Evolutionary conservation across 345 rosid species (phyloP).

Genomic region (Citrus reticulata): DNA sequence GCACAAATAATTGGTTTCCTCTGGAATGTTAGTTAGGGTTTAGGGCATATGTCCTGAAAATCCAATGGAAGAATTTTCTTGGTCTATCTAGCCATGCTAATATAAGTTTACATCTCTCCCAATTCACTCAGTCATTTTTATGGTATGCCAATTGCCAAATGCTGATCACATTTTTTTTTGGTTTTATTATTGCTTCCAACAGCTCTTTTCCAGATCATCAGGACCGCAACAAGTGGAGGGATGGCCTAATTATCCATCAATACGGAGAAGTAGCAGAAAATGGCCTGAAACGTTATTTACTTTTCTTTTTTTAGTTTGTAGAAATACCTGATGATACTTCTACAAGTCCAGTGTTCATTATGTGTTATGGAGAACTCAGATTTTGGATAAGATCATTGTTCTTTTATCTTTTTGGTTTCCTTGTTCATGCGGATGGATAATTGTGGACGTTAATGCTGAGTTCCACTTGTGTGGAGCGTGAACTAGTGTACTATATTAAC

Average conservation of each 20-base stretch:
- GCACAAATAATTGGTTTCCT: background rate
- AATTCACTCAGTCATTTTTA: background rate
- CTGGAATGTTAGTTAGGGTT: background rate
- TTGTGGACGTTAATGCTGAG: background rate
- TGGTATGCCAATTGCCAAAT: background rate
- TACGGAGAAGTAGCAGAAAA: conserved; percentile 10
- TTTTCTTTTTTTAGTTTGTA: conserved; percentile 14
- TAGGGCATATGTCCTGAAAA: background rate
- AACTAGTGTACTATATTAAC: no score
- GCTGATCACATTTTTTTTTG: background rate
- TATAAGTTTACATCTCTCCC: background rate
- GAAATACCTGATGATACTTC: conserved; percentile 12
- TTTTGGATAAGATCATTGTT: conserved; percentile 12
- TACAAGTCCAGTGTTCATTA: conserved; percentile 7
- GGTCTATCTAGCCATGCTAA: background rate
- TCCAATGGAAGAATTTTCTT: background rate
- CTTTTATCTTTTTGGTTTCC: background rate
- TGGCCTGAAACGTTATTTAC: background rate
- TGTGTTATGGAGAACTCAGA: conserved; percentile 7
- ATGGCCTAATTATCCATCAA: conserved; percentile 36
- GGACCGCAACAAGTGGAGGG: conserved; percentile 79
- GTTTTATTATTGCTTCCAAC: conserved; percentile 22
- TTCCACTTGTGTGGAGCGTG: background rate
- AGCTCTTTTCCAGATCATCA: conserved; percentile 95
- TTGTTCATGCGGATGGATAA: background rate